phyloP scores from a whole-genome alignment of 2,329 filamentous ascomycete genomes.

The Myriosclerotinia duriaeana region DNA sequence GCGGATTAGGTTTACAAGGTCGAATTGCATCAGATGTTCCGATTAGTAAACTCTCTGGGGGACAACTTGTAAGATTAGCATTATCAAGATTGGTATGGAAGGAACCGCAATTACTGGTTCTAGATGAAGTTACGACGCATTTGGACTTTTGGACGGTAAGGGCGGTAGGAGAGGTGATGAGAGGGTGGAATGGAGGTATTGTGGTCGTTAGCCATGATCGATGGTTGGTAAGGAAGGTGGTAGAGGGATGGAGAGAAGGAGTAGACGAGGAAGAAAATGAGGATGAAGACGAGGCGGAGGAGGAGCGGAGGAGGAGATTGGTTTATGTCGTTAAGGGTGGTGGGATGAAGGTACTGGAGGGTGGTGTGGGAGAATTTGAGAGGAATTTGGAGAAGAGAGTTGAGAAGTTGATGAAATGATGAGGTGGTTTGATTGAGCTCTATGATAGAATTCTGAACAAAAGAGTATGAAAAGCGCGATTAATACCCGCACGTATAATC shows the following conservation, averaged over 20 bases:
- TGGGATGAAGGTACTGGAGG: constrained; percentile 54
- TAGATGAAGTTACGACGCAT: constrained; percentile 96
- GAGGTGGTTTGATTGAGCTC: neutral
- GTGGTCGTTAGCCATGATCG: constrained; percentile 79
- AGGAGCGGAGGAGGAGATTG: constrained; percentile 50
- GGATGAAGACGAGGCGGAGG: constrained; percentile 50
- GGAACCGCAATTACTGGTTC: constrained; percentile 91
- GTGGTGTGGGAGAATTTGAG: constrained; percentile 67
- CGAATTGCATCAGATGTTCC: constrained; percentile 72
- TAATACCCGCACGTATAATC: no score
- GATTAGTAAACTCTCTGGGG: constrained; percentile 71
- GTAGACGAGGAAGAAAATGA: constrained; percentile 47
- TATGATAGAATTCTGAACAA: neutral
- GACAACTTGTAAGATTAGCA: constrained; percentile 78
- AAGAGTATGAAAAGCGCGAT: neutral
- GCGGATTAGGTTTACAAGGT: constrained; percentile 68
- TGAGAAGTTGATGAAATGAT: constrained; percentile 44
- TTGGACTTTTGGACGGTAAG: constrained; percentile 79
- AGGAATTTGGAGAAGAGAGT: constrained; percentile 60
- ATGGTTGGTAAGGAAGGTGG: constrained; percentile 73
- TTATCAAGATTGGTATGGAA: constrained; percentile 96
- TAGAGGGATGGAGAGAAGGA: constrained; percentile 58
- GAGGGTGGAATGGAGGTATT: constrained; percentile 70
- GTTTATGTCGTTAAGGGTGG: constrained; percentile 63
- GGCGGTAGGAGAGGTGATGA: constrained; percentile 65